phyloP scores from a whole-genome alignment of 1,284 basidiomycete species.

The Cryptococcus maquisensis region DNA sequence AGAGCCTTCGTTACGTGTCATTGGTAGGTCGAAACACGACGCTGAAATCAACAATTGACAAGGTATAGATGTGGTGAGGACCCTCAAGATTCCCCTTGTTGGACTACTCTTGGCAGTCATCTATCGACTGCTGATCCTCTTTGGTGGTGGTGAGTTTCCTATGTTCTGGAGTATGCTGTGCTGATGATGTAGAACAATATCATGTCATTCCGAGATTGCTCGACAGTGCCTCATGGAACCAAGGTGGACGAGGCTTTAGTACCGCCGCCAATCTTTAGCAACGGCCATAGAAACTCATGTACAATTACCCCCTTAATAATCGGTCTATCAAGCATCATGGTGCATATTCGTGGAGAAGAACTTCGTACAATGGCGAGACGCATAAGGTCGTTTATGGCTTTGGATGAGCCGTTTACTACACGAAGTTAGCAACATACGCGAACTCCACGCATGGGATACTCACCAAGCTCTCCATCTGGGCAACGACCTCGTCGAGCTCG shows the following conservation, averaged over 20 bases:
- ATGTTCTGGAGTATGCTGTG: not conserved
- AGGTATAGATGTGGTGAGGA: conserved; percentile 23
- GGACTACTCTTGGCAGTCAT: conserved; percentile 29
- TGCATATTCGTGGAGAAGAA: not conserved
- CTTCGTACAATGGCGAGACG: too few relatives aligned
- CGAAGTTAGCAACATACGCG: not conserved
- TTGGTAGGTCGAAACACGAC: conserved; percentile 17
- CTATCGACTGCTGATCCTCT: conserved; percentile 31
- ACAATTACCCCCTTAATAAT: not conserved
- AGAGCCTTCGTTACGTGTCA: conserved; percentile 18
- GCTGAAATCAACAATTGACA: not conserved
- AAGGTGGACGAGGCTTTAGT: not conserved
- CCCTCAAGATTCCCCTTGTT: conserved; percentile 33
- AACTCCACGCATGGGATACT: conserved; percentile 9
- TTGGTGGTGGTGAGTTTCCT: conserved; percentile 32
- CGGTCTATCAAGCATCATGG: not conserved
- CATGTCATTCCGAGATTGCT: conserved; percentile 34
- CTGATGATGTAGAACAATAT: conserved; percentile 29
- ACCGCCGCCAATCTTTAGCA: not conserved
- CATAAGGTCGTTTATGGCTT: too few relatives aligned
- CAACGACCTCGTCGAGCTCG: conserved; percentile 83
- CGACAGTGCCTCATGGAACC: conserved; percentile 22
- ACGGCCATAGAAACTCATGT: not conserved
- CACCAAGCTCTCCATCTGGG: conserved; percentile 70
- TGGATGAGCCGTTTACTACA: not conserved